These are phyloP conservation scores for Gonapodya prolifera DNA, from an alignment of 192 early-diverging fungal genomes.

Conservation along the genomic window DNA sequence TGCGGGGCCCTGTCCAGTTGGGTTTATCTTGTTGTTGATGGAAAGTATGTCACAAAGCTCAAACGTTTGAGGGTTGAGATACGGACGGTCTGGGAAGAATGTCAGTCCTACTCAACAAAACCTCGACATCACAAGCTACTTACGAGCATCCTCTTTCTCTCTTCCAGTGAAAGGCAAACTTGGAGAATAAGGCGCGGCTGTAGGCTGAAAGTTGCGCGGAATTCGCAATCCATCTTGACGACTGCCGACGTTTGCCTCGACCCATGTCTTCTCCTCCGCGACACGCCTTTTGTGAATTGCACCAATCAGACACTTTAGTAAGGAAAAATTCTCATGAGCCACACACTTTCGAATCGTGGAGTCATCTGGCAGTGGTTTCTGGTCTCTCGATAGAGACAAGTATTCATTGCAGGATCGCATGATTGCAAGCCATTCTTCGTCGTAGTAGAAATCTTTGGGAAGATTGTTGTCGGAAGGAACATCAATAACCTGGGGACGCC, in stretches of 20 bases:
- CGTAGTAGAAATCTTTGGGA: constrained; percentile 54
- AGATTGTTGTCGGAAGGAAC: constrained; percentile 26
- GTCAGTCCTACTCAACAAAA: background rate
- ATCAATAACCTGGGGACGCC: constrained; percentile 30
- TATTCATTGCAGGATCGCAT: constrained; percentile 27
- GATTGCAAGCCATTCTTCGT: constrained; percentile 46
- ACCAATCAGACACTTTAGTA: constrained; percentile 6
- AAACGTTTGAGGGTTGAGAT: constrained; percentile 76
- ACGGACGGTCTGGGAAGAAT: constrained; percentile 21
- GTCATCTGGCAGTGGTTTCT: constrained; percentile 31
- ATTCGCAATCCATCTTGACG: constrained; percentile 43
- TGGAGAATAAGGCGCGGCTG: constrained; percentile 35
- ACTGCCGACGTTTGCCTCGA: constrained; percentile 42
- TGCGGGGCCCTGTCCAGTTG: constrained; percentile 15
- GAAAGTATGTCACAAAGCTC: constrained; percentile 57
- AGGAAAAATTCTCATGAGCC: background rate
- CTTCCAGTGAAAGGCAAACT: background rate
- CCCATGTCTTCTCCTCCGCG: constrained; percentile 46
- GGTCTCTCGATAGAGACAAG: constrained; percentile 17
- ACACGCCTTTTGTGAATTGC: constrained; percentile 26
- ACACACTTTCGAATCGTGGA: background rate
- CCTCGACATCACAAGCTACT: background rate
- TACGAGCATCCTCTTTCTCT: background rate
- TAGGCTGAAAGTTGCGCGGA: constrained; percentile 66
- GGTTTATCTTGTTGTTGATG: constrained; percentile 59